Evolutionary conservation across 2,329 filamentous ascomycete species (phyloP).

Genomic region (Sporothrix brunneoviolacea): DNA sequence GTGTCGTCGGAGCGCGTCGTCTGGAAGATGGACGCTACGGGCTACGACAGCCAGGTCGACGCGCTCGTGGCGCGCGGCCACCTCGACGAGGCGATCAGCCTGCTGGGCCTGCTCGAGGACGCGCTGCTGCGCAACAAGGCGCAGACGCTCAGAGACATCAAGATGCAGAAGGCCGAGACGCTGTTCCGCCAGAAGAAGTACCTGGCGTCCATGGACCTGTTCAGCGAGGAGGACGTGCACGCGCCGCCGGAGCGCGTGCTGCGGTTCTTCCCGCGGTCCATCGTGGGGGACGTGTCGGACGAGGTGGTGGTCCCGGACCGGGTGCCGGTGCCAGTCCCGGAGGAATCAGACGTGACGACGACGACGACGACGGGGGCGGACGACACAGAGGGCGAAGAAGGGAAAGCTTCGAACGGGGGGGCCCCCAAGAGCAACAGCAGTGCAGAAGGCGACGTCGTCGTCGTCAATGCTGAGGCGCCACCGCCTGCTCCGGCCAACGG

Average conservation of each 20-base stretch:
- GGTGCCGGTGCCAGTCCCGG: slow-evolving; percentile 27
- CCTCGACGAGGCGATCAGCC: slow-evolving; percentile 87
- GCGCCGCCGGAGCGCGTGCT: slow-evolving; percentile 87
- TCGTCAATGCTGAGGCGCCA: too few species aligned
- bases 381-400: slow-evolving; percentile 23
- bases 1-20: slow-evolving; percentile 86
- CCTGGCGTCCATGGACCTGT: slow-evolving; percentile 78
- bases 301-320: slow-evolving; percentile 34
- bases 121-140: slow-evolving; percentile 79
- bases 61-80: slow-evolving; percentile 66
- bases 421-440: background rate
- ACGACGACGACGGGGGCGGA: slow-evolving; percentile 25
- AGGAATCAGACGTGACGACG: slow-evolving; percentile 25
- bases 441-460: too few species aligned
- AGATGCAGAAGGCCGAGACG: slow-evolving; percentile 82
- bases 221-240: slow-evolving; percentile 74
- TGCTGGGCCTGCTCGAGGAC: slow-evolving; percentile 86
- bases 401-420: slow-evolving; percentile 24
- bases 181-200: slow-evolving; percentile 81
- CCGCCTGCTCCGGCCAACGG: background rate
- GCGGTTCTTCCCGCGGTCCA: slow-evolving; percentile 71
- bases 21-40: slow-evolving; percentile 92
- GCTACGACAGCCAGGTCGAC: slow-evolving; percentile 84
- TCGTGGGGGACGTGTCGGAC: slow-evolving; percentile 72
- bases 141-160: slow-evolving; percentile 73